Conservation (phyloP, 371 early-diverging fungal genomes). For the Mucor irregularis region DNA sequence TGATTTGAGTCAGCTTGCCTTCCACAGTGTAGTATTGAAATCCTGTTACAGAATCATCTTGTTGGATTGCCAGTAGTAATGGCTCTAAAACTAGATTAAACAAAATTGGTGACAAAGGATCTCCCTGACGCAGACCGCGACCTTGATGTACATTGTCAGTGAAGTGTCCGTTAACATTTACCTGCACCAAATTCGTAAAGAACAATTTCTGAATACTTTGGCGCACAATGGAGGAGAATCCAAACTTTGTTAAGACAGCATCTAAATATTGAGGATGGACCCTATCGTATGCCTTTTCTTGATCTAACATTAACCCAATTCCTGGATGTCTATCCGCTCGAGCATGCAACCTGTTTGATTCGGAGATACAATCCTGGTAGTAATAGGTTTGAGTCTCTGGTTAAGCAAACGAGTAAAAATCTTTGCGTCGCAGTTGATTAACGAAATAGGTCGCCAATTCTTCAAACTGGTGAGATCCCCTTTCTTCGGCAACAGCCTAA, state of each 20-base stretch:
- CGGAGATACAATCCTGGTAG: neutral
- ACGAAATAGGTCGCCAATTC: slow-evolving; percentile 25
- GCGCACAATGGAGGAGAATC: neutral
- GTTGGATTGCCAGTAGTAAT: neutral
- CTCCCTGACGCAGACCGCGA: slow-evolving; percentile 15
- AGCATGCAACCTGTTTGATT: slow-evolving; percentile 4
- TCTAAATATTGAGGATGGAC: slow-evolving; percentile 7
- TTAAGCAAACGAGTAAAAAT: neutral
- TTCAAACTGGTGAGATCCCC: neutral
- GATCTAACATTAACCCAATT: slow-evolving; percentile 13
- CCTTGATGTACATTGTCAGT: neutral
- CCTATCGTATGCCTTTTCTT: slow-evolving; percentile 17
- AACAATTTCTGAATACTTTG: neutral
- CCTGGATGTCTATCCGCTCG: too few relatives aligned
- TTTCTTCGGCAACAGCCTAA: slow-evolving; percentile 8
- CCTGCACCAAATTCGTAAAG: neutral
- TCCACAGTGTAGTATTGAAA: too few relatives aligned
- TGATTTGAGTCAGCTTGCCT: too few relatives aligned
- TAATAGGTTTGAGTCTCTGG: neutral
- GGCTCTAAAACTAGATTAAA: slow-evolving; percentile 23
- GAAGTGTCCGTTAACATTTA: slow-evolving; percentile 14
- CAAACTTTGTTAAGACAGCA: neutral
- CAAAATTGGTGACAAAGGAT: slow-evolving; percentile 13
- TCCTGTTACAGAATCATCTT: too few relatives aligned
- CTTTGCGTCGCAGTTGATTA: slow-evolving; percentile 5